Percentiles rank a stretch among this genome's conserved stretches.
phyloP scores from a whole-genome alignment of 1,139 yeast genomes.

The Debaryomycetaceae sp. region DNA sequence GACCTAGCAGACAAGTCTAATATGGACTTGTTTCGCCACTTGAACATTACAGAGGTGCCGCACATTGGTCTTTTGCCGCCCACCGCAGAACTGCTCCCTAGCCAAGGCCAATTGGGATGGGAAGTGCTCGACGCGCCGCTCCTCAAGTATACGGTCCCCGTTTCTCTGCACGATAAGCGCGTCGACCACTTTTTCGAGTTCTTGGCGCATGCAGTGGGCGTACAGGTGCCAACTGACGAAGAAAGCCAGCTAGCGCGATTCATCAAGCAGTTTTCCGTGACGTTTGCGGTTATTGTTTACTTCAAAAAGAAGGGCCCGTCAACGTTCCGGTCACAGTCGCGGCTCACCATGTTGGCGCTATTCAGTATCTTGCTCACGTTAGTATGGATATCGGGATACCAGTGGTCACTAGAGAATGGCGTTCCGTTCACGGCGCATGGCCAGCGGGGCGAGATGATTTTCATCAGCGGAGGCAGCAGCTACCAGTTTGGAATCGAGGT shows the following conservation, averaged over 20 bases:
- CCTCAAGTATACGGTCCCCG: conserved; percentile 22
- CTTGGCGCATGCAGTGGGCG: conserved; percentile 33
- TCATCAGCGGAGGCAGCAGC: conserved; percentile 50
- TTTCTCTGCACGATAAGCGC: conserved; percentile 16
- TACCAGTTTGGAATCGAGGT: conserved; percentile 67
- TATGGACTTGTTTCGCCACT: conserved; percentile 21
- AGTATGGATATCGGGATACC: conserved; percentile 47
- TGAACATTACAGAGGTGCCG: conserved; percentile 44
- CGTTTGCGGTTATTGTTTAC: conserved; percentile 34
- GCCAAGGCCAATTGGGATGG: conserved; percentile 1
- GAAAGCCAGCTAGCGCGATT: conserved; percentile 34
- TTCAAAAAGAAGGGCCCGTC: conserved; percentile 40
- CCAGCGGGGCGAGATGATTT: conserved; percentile 36
- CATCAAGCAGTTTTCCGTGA: conserved; percentile 31
- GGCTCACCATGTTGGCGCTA: conserved; percentile 22
- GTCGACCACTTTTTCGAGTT: conserved; percentile 42
- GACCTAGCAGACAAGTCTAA: conserved; percentile 38
- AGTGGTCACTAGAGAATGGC: conserved; percentile 46
- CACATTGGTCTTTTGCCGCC: conserved; percentile 60
- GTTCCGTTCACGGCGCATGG: conserved; percentile 53
- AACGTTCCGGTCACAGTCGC: conserved; percentile 19
- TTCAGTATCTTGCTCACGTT: conserved; percentile 31
- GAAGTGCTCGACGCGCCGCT: conserved; percentile 19
- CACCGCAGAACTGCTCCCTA: conserved; percentile 4
- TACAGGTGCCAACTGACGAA: conserved; percentile 29